Evolutionary conservation across 306 rosid genomes (phyloP), one percentile per base, ranked within the genome.

Genomic region (Quercus gilva): DNA sequence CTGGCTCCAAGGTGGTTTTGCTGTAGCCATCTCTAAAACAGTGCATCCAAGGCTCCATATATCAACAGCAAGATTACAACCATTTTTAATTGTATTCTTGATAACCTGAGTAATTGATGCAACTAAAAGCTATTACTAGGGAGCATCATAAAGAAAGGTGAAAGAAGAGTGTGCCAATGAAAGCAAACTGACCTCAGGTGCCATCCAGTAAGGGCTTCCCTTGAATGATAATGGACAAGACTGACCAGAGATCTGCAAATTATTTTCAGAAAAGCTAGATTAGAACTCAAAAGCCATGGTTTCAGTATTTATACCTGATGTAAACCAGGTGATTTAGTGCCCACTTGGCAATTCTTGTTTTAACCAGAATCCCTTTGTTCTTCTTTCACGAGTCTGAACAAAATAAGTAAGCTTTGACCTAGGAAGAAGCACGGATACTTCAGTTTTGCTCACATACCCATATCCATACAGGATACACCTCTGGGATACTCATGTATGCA

Each of bases 131-230:
- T 14, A 67, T 74, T 52, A 59, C 26, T 20, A 77, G 25, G 57
- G 15, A 20, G 76, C 79, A 28, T 6, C 5, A 71, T 23, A 63
- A 37, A 65, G 29, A 31, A 52, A 55, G 19, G 73, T 15, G 74
- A 80, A 20, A 76, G 1, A 37, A 37, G 13, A 80, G 57, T 1
- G 17, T 52, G 21, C 33, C n/a, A 41, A 29, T 17, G 53, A 57
- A 53, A 86, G 60, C 35, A 45, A 69, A 70, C 76, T 75, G 76
- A 96, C 99, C 99, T 96, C 99, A 52, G 99, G 98, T 71, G 99
- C 99, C 99, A 96, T 96, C 99, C 99, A 96, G 77, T 93, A 93
- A 67, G 99, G 99, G 88, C 98, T 96, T 83, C 99, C 99, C 89
- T 91, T 96, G 85, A 93, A 91, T 71, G 99, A 96, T 79, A 96